These are phyloP conservation scores for Sclerotinia subarctica DNA, from an alignment of 2,329 filamentous ascomycete genomes.

Conservation along the genomic window DNA sequence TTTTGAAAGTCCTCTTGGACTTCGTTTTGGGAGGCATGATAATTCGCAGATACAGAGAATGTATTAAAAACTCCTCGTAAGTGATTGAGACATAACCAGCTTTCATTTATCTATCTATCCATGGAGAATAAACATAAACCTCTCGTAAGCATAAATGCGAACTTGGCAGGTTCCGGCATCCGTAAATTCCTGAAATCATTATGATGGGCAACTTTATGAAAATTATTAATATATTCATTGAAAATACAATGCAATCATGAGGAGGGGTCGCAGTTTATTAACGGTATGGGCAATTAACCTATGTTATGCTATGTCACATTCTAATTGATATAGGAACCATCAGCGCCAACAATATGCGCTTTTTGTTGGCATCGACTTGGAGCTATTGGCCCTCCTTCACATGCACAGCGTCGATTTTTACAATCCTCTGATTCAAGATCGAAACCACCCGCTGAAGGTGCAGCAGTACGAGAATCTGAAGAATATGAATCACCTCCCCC, in stretches of 20 bases:
- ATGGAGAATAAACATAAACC: not conserved
- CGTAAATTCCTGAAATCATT: conserved; percentile 24
- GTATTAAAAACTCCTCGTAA: not conserved
- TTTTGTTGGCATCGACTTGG: conserved; percentile 39
- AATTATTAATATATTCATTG: conserved; percentile 22
- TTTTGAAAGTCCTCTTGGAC: conserved; percentile 34
- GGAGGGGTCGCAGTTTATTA: conserved; percentile 33
- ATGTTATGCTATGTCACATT: not conserved
- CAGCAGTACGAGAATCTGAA: conserved; percentile 24
- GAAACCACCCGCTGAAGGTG: conserved; percentile 30
- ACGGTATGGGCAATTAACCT: conserved; percentile 25
- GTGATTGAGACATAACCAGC: not conserved
- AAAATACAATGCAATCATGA: conserved; percentile 31
- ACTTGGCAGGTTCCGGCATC: conserved; percentile 12
- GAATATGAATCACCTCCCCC: conserved; percentile 16
- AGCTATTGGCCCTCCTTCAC: conserved; percentile 33
- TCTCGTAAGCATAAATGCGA: not conserved
- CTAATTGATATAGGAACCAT: conserved; percentile 30
- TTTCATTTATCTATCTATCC: not conserved
- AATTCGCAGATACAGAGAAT: conserved; percentile 1
- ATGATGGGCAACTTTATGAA: conserved; percentile 8
- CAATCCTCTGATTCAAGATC: conserved; percentile 34
- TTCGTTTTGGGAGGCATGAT: conserved; percentile 38
- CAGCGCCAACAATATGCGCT: conserved; percentile 35
- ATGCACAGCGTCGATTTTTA: conserved; percentile 37